These are phyloP conservation scores for Cytospora piceicola DNA, from an alignment of 2,329 filamentous ascomycete genomes.

Conservation along the genomic window DNA sequence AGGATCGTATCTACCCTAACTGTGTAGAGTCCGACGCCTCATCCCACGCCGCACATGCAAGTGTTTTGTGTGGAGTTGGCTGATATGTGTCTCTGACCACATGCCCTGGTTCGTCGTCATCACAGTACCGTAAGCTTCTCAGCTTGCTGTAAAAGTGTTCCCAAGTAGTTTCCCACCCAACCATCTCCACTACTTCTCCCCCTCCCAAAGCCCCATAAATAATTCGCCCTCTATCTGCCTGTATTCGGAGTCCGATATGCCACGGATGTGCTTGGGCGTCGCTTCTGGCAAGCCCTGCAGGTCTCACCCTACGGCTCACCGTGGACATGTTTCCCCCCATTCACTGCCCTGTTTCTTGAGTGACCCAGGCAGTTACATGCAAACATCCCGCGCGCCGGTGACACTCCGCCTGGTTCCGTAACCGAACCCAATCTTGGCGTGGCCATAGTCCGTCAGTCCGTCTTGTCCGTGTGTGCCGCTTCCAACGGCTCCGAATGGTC, in stretches of 20 bases:
- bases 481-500: constrained; percentile 1
- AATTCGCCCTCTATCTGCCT: neutral
- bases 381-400: constrained; percentile 20
- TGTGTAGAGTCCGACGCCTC: neutral
- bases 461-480: constrained; percentile 3
- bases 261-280: constrained; percentile 21
- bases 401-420: constrained; percentile 13
- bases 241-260: constrained; percentile 11
- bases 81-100: constrained; percentile 17
- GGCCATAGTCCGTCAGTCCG: no score
- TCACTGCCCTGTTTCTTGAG: constrained; percentile 10
- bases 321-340: constrained; percentile 15
- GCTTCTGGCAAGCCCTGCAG: constrained; percentile 17
- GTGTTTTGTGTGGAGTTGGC: constrained; percentile 17
- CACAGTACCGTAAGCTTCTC: neutral
- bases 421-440: constrained; percentile 11
- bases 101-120: constrained; percentile 18
- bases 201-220: constrained; percentile 15
- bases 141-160: neutral
- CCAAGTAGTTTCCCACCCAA: neutral
- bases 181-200: constrained; percentile 10
- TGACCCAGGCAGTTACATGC: constrained; percentile 13
- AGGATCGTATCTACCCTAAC: neutral
- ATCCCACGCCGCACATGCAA: constrained; percentile 19
- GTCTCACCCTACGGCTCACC: constrained; percentile 26